Percentiles rank a stretch among this genome's conserved stretches.
phyloP scores from a whole-genome alignment of 2,329 filamentous ascomycete genomes.

The Hypomyces perniciosus region DNA sequence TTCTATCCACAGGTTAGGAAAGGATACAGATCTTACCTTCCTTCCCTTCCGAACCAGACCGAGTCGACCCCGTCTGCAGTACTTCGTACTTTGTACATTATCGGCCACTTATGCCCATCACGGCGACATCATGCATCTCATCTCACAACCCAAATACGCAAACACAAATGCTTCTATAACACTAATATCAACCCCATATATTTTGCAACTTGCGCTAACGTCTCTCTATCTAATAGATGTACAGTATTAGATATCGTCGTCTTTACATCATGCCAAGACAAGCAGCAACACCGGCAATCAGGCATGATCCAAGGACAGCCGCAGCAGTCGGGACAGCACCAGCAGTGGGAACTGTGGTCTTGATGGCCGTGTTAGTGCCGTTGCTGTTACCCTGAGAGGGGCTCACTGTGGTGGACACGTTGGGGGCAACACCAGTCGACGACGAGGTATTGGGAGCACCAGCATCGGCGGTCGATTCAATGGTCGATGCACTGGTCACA shows the following conservation, averaged over 20 bases:
- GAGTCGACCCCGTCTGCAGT: no score
- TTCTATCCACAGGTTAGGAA: no score
- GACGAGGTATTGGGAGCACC: not conserved
- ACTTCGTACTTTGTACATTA: no score
- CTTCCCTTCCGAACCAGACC: no score
- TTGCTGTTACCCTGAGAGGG: conserved; percentile 1
- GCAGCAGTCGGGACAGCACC: conserved; percentile 20
- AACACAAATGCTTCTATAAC: no score
- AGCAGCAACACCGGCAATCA: conserved; percentile 25
- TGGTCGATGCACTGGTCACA: no score
- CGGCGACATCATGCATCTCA: no score
- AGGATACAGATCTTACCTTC: no score
- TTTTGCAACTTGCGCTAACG: no score
- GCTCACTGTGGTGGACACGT: not conserved
- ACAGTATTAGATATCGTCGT: not conserved
- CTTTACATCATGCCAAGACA: conserved; percentile 23
- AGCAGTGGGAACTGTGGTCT: conserved; percentile 3
- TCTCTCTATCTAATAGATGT: not conserved
- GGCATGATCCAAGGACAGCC: conserved; percentile 18
- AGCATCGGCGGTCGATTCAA: not conserved
- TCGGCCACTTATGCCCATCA: no score
- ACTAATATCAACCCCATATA: no score
- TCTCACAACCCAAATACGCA: no score
- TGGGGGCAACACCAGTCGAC: not conserved
- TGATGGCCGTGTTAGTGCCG: not conserved